A percentile compares a stretch with the other conserved stretches of the same genome.
Evolutionary conservation across 1,284 basidiomycete species (phyloP).

Genomic region (Pseudozyma tsukubaensis): DNA sequence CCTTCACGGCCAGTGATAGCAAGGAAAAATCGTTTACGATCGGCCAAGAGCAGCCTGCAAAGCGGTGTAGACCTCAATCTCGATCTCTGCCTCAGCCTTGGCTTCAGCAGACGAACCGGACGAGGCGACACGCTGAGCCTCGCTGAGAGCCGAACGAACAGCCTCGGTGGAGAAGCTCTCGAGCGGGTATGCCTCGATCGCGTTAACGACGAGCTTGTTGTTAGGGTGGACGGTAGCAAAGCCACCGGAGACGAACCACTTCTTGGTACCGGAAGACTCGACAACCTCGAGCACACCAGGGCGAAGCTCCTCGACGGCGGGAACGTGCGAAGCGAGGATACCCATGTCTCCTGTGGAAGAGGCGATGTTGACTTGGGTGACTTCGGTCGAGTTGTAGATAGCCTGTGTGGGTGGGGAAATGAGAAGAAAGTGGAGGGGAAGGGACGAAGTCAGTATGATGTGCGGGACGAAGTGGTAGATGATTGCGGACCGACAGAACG

Average conservation of each 20-base stretch:
- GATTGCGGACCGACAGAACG: neutral
- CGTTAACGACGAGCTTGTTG: conserved; percentile 96
- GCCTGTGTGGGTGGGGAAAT: conserved; percentile 31
- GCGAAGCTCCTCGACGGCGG: conserved; percentile 66
- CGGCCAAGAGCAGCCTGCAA: conserved; percentile 82
- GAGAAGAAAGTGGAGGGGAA: neutral
- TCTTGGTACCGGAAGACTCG: conserved; percentile 63
- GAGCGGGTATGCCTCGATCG: conserved; percentile 92
- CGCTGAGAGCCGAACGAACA: conserved; percentile 86
- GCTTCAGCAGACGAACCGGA: conserved; percentile 90
- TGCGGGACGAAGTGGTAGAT: neutral
- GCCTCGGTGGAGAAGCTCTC: conserved; percentile 91
- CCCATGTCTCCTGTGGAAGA: conserved; percentile 66
- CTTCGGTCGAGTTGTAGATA: conserved; percentile 60
- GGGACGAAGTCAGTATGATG: conserved; percentile 9
- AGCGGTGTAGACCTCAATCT: conserved; percentile 95
- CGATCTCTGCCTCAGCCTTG: conserved; percentile 92
- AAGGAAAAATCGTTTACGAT: conserved; percentile 29
- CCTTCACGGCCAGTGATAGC: neutral
- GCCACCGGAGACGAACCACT: conserved; percentile 82
- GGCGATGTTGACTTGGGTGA: conserved; percentile 66
- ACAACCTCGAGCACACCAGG: conserved; percentile 68
- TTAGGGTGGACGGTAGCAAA: conserved; percentile 98
- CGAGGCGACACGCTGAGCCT: conserved; percentile 83
- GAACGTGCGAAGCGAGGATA: conserved; percentile 68